Percentiles rank a stretch among this genome's conserved stretches.
Evolutionary conservation across 805 yeast genomes (phyloP).

Genomic region (Wickerhamiella vanderwaltii): DNA sequence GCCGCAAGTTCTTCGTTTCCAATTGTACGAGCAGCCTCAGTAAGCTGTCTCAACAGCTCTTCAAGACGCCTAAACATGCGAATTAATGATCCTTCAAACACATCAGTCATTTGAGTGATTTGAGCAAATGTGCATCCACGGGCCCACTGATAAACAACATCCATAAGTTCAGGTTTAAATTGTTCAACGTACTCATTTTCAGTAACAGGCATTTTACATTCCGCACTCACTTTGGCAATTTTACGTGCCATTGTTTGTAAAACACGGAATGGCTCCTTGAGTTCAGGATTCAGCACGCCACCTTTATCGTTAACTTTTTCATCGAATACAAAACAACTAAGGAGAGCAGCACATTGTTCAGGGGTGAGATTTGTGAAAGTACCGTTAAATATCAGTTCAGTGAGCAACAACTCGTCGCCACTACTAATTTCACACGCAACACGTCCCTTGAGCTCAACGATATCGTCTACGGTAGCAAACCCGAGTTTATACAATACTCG

Average conservation of each 20-base stretch:
- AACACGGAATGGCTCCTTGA: conserved; percentile 82
- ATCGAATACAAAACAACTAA: conserved; percentile 94
- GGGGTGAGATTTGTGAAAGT: conserved; percentile 77
- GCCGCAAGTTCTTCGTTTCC: conserved; percentile 79
- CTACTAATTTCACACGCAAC: conserved; percentile 95
- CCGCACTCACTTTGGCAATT: conserved; percentile 80
- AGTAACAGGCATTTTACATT: conserved; percentile 76
- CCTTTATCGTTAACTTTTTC: conserved; percentile 72
- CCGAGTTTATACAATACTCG: conserved; percentile 87
- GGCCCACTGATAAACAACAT: conserved; percentile 94
- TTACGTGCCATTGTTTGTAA: conserved; percentile 84
- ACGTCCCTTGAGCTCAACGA: conserved; percentile 91
- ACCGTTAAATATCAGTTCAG: conserved; percentile 92
- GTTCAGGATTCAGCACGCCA: conserved; percentile 75
- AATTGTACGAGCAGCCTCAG: conserved; percentile 83
- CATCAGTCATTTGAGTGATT: conserved; percentile 97
- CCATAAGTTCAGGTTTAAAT: conserved; percentile 91
- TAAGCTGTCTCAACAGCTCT: conserved; percentile 82
- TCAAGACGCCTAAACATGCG: conserved; percentile 91
- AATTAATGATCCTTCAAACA: conserved; percentile 90
- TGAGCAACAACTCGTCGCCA: conserved; percentile 64
- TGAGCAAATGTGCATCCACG: conserved; percentile 92
- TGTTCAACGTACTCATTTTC: conserved; percentile 89
- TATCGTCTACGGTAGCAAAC: conserved; percentile 73
- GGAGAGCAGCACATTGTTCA: conserved; percentile 81